Evolutionary conservation across 768 basidiomycete genomes (phyloP).

Genomic region (Tylopilus sp.): DNA sequence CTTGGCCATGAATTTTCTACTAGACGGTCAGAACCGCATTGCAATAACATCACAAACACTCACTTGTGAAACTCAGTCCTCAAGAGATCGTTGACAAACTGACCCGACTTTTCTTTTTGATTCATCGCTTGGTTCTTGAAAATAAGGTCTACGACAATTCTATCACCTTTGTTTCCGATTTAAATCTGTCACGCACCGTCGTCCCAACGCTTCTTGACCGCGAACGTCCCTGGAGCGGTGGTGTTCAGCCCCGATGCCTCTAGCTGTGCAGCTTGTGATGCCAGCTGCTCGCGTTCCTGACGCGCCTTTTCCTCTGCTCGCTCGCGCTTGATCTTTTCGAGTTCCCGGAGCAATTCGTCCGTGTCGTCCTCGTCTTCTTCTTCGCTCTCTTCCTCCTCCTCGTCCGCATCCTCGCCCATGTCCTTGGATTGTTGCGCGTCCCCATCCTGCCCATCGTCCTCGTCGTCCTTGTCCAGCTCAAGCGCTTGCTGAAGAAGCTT

Average conservation of each 20-base stretch:
- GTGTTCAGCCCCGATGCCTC: slow-evolving; percentile 73
- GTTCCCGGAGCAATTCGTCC: slow-evolving; percentile 88
- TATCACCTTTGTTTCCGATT: not conserved
- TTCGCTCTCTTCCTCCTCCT: slow-evolving; percentile 40
- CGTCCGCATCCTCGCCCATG: slow-evolving; percentile 24
- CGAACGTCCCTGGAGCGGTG: slow-evolving; percentile 76
- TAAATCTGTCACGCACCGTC: slow-evolving; percentile 58
- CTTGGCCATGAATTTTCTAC: slow-evolving; percentile 88
- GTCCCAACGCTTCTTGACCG: slow-evolving; percentile 93
- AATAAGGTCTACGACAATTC: slow-evolving; percentile 66
- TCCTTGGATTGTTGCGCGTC: not conserved
- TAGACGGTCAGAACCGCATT: slow-evolving; percentile 9
- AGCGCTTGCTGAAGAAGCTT: slow-evolving; percentile 84
- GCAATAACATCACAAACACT: slow-evolving; percentile 29
- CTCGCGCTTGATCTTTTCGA: slow-evolving; percentile 98
- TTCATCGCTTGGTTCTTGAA: slow-evolving; percentile 97
- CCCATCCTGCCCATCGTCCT: slow-evolving; percentile 44
- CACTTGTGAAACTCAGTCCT: slow-evolving; percentile 93
- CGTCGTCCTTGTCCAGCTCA: slow-evolving; percentile 85
- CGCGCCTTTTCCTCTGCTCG: slow-evolving; percentile 90
- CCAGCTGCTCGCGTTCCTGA: slow-evolving; percentile 73
- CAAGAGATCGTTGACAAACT: slow-evolving; percentile 94
- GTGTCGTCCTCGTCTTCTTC: slow-evolving; percentile 66
- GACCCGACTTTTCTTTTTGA: slow-evolving; percentile 57
- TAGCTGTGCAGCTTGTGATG: slow-evolving; percentile 57